Evolutionary conservation across 2,329 filamentous ascomycete genomes (phyloP).

Genomic region (Ampelomyces quisqualis): DNA sequence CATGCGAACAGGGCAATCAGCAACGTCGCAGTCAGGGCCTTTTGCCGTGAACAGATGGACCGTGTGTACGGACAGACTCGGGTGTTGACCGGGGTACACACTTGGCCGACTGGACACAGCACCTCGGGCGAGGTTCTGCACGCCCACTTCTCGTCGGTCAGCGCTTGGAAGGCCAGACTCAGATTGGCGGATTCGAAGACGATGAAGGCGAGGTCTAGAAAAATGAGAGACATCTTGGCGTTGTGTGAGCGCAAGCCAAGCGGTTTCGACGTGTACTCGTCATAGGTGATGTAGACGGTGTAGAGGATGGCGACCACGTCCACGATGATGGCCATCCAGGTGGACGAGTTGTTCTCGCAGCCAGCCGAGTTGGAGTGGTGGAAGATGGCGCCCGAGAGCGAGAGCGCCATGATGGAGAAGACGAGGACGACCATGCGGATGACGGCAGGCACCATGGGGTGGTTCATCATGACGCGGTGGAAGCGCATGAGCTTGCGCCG

Average conservation of each 20-base stretch:
- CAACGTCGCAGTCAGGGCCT: constrained; percentile 74
- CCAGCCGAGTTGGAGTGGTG: constrained; percentile 44
- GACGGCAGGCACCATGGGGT: constrained; percentile 80
- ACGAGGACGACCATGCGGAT: constrained; percentile 80
- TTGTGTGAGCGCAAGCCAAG: constrained; percentile 80
- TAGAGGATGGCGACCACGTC: constrained; percentile 88
- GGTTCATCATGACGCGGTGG: constrained; percentile 70
- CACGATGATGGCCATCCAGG: constrained; percentile 84
- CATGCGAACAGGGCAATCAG: constrained; percentile 83
- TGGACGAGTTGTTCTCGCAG: constrained; percentile 59
- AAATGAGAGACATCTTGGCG: constrained; percentile 84
- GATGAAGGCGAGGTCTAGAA: constrained; percentile 93
- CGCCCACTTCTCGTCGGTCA: constrained; percentile 63
- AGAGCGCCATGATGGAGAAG: constrained; percentile 80
- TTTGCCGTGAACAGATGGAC: constrained; percentile 62
- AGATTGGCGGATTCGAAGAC: constrained; percentile 95
- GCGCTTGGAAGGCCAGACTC: constrained; percentile 80
- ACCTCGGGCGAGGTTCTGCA: constrained; percentile 34
- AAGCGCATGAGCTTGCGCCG: constrained; percentile 60
- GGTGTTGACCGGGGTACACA: too few relatives aligned
- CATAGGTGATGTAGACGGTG: constrained; percentile 89
- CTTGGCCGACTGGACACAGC: not conserved
- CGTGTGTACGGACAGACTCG: too few relatives aligned
- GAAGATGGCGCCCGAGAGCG: constrained; percentile 74
- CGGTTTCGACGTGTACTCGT: constrained; percentile 94